Conservation (phyloP, 139 green algal genomes). For the Closterium sp. region DNA sequence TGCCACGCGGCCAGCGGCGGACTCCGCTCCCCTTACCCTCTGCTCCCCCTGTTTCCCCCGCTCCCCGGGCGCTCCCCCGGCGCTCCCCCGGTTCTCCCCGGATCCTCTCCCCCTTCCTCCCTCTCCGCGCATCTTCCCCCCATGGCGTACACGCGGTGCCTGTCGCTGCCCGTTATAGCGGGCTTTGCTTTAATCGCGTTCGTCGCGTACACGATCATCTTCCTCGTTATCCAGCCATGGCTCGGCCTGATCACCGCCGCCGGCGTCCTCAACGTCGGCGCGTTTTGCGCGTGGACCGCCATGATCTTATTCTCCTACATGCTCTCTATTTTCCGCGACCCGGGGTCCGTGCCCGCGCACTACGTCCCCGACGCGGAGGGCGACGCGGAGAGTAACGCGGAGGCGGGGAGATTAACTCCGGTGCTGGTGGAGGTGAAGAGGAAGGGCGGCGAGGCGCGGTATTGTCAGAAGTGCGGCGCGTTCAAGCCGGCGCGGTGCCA, state of each 20-base stretch:
- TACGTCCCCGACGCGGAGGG: slow-evolving; percentile 18
- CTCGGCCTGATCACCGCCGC: slow-evolving; percentile 33
- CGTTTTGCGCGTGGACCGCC: slow-evolving; percentile 21
- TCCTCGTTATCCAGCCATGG: slow-evolving; percentile 28
- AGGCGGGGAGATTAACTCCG: background rate
- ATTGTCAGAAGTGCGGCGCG: slow-evolving; percentile 79
- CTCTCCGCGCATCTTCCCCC: background rate
- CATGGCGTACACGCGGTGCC: slow-evolving; percentile 13
- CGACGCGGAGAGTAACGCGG: slow-evolving; percentile 7
- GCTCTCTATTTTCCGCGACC: slow-evolving; percentile 32
- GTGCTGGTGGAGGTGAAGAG: slow-evolving; percentile 38
- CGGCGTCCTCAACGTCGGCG: slow-evolving; percentile 14
- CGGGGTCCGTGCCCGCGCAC: slow-evolving; percentile 37
- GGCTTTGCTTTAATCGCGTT: slow-evolving; percentile 42
- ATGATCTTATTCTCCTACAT: slow-evolving; percentile 44
- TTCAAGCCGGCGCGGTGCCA: slow-evolving; percentile 81
- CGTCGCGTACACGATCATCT: slow-evolving; percentile 35
- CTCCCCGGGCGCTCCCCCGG: too few relatives aligned
- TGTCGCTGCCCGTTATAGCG: slow-evolving; percentile 48
- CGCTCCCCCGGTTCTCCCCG: background rate
- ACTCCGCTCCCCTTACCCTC: background rate
- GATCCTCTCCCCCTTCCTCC: background rate
- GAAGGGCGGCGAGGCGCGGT: slow-evolving; percentile 62
- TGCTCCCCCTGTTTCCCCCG: background rate
- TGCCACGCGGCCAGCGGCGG: background rate